Base-by-base conservation (phyloP, 345 rosid genomes). In the Turritis glabra region DNA sequence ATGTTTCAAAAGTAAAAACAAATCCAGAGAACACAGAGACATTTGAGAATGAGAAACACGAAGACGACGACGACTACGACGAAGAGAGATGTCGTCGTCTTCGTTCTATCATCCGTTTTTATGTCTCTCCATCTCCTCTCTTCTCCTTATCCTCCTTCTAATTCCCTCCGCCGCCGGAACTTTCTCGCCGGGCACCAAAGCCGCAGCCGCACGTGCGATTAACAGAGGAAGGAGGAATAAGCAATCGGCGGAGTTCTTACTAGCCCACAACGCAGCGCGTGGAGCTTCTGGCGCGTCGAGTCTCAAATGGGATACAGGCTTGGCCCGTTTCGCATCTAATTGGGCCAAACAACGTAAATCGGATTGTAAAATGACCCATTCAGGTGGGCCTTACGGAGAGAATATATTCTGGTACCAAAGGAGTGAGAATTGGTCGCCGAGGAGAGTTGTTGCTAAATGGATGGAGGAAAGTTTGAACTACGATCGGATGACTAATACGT, bases 291-390 rank as follows among this genome's bases (percentile, higher is more conserved):
- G 81, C 38, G 68, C 17, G 58, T 80, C 80, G 50, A 79, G 43
- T 2, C 37, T 86, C 21, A 30, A 0, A 5, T 86, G 89, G 89
- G 79, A 84, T 80, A 8, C n/a, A 7, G 29, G 15, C 40, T 53
- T 85, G 30, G 85, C 83, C 41, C 73, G 32, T 41, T 70, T 18
- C 21, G 82, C 87, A 0, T 11, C 50, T 15, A 7, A 47, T 13
- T 78, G 77, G 77, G 64, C 69, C 35, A n/a, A 52, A 7, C 15
- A 22, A 10, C 46, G 13, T 77, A 71, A 69, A 80, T 76, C 11
- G 0, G 84, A 80, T 60, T 88, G 93, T 80, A 55, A 73, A 22
- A 58, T 84, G 86, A 8, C 76, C 13, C 93, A 86, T 73, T 86
- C 85, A 0, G 4, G 19, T 21, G 82, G 84, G 5, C 60, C 72